Evolutionary conservation across 2,329 filamentous ascomycete species (phyloP).

Genomic region (Stenocarpella maydis): DNA sequence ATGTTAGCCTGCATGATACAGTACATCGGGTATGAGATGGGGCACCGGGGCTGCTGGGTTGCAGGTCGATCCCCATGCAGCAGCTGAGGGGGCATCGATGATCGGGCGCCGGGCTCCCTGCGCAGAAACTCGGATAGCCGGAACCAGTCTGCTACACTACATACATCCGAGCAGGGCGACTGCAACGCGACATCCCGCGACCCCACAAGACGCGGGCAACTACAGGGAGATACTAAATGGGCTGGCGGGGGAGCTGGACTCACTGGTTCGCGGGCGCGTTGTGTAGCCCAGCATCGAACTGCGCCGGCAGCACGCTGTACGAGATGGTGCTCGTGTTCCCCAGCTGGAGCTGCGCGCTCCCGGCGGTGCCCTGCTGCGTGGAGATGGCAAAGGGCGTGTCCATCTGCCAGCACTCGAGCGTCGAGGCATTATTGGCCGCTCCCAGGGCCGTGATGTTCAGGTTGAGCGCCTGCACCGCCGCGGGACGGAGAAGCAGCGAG

Average conservation of each 20-base stretch:
- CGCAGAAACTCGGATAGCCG: neutral
- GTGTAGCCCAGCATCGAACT: constrained; percentile 50
- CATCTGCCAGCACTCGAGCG: constrained; percentile 55
- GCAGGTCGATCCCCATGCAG: neutral
- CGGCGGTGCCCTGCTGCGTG: constrained; percentile 44
- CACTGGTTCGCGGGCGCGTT: constrained; percentile 53
- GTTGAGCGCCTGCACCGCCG: constrained; percentile 29
- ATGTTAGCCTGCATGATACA: neutral
- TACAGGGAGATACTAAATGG: too few species aligned
- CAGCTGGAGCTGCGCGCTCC: constrained; percentile 42
- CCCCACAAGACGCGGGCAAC: too few species aligned
- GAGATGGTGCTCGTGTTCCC: constrained; percentile 45
- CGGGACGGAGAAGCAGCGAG: neutral
- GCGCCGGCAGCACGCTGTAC: constrained; percentile 47
- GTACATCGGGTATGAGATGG: neutral
- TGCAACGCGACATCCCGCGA: too few species aligned
- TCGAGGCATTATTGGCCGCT: constrained; percentile 47
- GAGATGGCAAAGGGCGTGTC: constrained; percentile 46
- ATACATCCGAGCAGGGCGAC: neutral
- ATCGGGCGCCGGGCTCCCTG: neutral
- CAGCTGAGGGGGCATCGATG: too few species aligned
- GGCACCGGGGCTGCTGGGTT: too few species aligned
- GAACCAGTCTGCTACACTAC: neutral
- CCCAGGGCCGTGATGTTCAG: constrained; percentile 51
- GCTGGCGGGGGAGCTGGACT: constrained; percentile 9